Base-by-base conservation (phyloP, 805 yeast genomes). In the Candida morakotiae region DNA sequence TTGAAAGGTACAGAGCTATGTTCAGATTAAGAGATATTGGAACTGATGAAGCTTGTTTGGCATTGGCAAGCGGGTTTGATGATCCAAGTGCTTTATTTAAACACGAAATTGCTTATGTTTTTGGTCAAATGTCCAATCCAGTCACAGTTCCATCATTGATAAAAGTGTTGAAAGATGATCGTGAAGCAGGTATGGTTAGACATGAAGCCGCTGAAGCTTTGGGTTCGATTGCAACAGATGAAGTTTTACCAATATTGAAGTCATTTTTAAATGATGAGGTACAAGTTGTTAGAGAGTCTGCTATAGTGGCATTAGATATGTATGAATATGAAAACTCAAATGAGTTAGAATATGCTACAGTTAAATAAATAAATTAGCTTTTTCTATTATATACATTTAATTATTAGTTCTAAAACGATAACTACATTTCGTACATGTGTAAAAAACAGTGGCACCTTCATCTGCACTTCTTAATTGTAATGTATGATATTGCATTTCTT, bases 141-240 rank as follows among this genome's bases (percentile, higher is more conserved):
- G 86, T 81, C 25, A 81, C 94, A 26, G 95, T 93, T 24, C 96
- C 97, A 27, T 71, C 91, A 15, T 75, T 94, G 45, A 74, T 87
- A 40, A 81, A 86, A 64, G 87, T 93, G 3, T 74, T 94, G 51
- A 79, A 79, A 49, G 78, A 86, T 60, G 76, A 72, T 42, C 55
- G 64, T 11, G 96, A 93, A 68, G 98, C 95, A 37, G 95, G 94
- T 46, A 93, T 93, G 99, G 98, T 94, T 23, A 83, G 99, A 67
- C 99, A 93, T 59, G 99, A 93, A 68, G 98, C 98, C 41, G 98
- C 98, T 18, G 99, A 93, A 67, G 98, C 98, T 18, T 73, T 94
- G 52, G 98, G 98, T 19, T 78, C 95, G 20, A 93, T 93, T 58
- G 98, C 96, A 19, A 87, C 97, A 8, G 96, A 87, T 53, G 97